Evolutionary conservation across 805 yeast genomes (phyloP).

Genomic region (Zygosaccharomyces gambellarensis): DNA sequence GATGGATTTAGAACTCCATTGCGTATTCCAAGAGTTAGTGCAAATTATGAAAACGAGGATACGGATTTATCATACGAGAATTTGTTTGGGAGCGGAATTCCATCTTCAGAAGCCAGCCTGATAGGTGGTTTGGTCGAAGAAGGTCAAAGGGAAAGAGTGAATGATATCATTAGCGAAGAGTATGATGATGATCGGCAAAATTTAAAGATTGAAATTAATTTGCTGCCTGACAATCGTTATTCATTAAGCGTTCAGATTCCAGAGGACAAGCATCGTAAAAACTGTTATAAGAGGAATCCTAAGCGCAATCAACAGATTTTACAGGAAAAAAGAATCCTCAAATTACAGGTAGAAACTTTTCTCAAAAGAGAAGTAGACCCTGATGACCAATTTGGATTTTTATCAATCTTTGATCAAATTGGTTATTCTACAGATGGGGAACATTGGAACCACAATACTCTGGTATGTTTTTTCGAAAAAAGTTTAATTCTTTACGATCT

Average conservation of each 20-base stretch:
- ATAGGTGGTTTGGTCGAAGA: neutral
- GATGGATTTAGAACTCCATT: conserved; percentile 26
- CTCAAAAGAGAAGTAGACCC: conserved; percentile 11
- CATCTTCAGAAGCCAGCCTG: neutral
- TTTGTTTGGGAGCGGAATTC: neutral
- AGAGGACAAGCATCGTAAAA: neutral
- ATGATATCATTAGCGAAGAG: neutral
- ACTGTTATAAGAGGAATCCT: neutral
- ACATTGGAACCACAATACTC: conserved; percentile 37
- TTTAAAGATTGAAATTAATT: conserved; percentile 1
- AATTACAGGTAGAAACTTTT: conserved; percentile 5
- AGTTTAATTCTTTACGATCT: conserved; percentile 18
- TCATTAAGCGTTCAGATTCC: neutral
- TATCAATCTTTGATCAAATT: conserved; percentile 40
- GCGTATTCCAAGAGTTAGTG: conserved; percentile 1
- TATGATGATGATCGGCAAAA: neutral
- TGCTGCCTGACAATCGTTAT: neutral
- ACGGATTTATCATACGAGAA: neutral
- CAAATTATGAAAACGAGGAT: conserved; percentile 2
- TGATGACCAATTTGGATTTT: conserved; percentile 9
- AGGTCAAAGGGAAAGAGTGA: neutral
- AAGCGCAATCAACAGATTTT: neutral
- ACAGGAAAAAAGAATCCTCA: conserved; percentile 1
- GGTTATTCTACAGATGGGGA: conserved; percentile 41
- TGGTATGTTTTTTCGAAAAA: conserved; percentile 16